phyloP scores from a whole-genome alignment of 2,329 filamentous ascomycete species.

The Cladosporium sp. region DNA sequence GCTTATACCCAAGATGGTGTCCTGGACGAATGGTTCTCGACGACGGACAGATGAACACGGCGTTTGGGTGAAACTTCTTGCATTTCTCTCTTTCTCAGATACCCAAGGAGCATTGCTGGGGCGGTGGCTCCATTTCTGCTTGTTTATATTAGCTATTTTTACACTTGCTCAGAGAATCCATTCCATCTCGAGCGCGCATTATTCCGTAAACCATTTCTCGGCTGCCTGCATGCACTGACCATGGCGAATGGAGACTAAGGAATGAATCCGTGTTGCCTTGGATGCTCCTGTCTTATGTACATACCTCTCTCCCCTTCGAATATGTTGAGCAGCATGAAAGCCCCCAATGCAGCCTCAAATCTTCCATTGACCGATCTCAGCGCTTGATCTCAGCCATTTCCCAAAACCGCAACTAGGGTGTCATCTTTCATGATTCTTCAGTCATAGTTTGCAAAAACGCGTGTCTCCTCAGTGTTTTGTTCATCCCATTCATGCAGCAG shows the following conservation, averaged over 20 bases:
- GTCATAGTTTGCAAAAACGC: not conserved
- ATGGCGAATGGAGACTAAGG: too few relatives aligned
- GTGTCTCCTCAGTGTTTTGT: not conserved
- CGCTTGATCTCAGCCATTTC: constrained; percentile 12
- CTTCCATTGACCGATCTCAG: constrained; percentile 9
- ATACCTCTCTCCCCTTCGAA: too few relatives aligned
- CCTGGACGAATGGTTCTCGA: not conserved
- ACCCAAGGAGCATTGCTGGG: constrained; percentile 4
- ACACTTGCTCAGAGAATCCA: too few relatives aligned
- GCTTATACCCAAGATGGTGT: too few relatives aligned
- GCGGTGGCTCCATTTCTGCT: not conserved
- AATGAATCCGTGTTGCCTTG: too few relatives aligned
- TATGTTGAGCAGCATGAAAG: too few relatives aligned
- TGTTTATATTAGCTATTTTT: not conserved
- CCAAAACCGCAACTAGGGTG: not conserved
- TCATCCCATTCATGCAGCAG: not conserved
- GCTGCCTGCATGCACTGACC: too few relatives aligned
- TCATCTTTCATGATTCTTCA: not conserved
- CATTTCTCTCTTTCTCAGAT: constrained; percentile 5
- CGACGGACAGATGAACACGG: not conserved
- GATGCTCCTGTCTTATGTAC: too few relatives aligned
- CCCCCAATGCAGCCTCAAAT: too few relatives aligned
- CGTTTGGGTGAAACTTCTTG: constrained; percentile 4
- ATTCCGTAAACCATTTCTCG: too few relatives aligned
- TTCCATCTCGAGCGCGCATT: too few relatives aligned